These are phyloP conservation scores for Talaromyces adpressus DNA, from an alignment of 495 filamentous ascomycete species.

Conservation along the genomic window DNA sequence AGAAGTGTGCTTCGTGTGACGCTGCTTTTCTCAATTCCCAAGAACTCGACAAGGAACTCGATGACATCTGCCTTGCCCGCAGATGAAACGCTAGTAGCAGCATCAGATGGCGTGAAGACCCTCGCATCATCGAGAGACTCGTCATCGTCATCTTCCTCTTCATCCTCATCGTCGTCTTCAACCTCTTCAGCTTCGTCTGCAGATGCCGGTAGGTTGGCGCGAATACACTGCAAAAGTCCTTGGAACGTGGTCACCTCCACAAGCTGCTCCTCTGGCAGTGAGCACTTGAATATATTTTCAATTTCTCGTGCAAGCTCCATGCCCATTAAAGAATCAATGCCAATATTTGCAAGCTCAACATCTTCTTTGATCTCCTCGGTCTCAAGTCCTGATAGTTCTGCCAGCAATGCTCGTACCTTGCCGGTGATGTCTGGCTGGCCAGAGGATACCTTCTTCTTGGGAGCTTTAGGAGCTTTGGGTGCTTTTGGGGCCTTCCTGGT, in stretches of 20 bases:
- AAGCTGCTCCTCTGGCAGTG: constrained; percentile 17
- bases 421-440: not conserved
- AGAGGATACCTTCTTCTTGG: not conserved
- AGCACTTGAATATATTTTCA: constrained; percentile 35
- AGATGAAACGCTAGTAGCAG: not conserved
- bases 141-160: not conserved
- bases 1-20: constrained; percentile 24
- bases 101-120: not conserved
- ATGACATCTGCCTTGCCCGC: constrained; percentile 11
- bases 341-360: constrained; percentile 35
- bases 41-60: constrained; percentile 23
- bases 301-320: constrained; percentile 50
- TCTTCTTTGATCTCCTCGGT: constrained; percentile 23
- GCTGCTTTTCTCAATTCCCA: constrained; percentile 25
- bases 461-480: not conserved
- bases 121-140: not conserved
- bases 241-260: constrained; percentile 10
- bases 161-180: not conserved
- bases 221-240: constrained; percentile 5
- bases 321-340: constrained; percentile 49
- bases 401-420: constrained; percentile 20
- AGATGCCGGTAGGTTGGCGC: not conserved
- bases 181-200: not conserved
- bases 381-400: constrained; percentile 28
- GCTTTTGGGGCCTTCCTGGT: not conserved